Base-by-base conservation (phyloP, 2,329 filamentous ascomycete species). In the Sporothrix inflata region DNA sequence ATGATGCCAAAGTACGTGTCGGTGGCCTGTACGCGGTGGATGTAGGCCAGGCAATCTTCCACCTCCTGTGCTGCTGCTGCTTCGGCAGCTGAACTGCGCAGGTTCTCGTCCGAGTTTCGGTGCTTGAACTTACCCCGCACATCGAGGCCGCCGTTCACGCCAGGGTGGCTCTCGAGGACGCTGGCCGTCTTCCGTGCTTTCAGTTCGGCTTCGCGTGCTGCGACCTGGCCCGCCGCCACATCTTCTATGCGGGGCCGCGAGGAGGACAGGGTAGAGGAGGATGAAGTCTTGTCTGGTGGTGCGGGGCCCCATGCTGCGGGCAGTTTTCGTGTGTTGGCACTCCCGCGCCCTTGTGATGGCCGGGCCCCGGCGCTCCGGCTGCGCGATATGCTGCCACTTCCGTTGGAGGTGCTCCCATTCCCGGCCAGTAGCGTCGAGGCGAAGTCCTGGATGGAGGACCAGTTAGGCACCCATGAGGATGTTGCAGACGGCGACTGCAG, bases 1-100 rank as follows among this genome's bases (percentile, higher is more conserved):
- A 96, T 92, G 68, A 99, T 90, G 2, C 96, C 95, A 1, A 94
- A 94, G 76, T 98, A 90, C 1, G 94, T 98, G 82, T 99, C 96
- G 60, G 88, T 88, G 16, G 91, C 88, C 76, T 91, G 88, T 21
- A 98, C 93, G 77, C 92, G 90, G 81, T 99, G 96, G 69, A 98
- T 85, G 80, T 98, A 99, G 21, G 95, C 94, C 74, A 98, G 83
- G 27, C 93, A 92, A 76, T 97, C 92, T 76, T 89, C 87, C 67
- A 89, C 85, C 45, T 91, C 89, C 45, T 89, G 85, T 68, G 40
- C 79, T 76, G 60, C 75, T 69, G 34, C 75, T 21, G 27, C 60
- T 14, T 24, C 71, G 11, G 72, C 71, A 2, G 79, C 74, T 40
- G 80, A 76, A 55, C 76, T 71, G 21, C 76, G 77, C 38, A 80